Base-by-base conservation (phyloP, 805 yeast genomes). In the Saccharomycopsis schoenii region DNA sequence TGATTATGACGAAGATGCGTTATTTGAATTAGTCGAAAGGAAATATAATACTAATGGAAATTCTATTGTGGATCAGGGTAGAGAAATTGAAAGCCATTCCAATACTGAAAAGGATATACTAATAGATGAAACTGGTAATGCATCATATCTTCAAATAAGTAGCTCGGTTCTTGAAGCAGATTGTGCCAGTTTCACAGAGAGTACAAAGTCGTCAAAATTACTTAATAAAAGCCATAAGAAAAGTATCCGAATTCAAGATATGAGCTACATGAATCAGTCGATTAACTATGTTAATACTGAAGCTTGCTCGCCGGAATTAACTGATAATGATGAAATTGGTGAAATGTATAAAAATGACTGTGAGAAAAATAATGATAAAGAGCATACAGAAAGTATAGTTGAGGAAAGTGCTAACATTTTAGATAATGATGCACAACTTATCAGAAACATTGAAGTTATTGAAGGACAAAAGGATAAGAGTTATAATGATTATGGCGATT, bases 401-500 rank as follows among this genome's bases (percentile, higher is more conserved):
- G 59, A 55, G 21, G 54, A 36, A 25, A 60, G 29, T 3, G 51
- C 15, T 21, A 39, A 58, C 8, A 14, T 19, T 6, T 10, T 4
- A 1, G 19, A 10, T 2, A 57, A 34, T 43, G 25, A 43, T n/a
- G 36, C 19, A 15, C 14, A 50, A 50, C 19, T 34, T 41, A 42
- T 52, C 58, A 57, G 51, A 37, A 58, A 58, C 11, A 54, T 58
- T 29, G 63, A 61, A 34, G 60, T 42, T 14, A 59, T 55, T 14
- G 61, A 54, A 39, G 62, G 43, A 21, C 52, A 47, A 24, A 42
- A 42, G 37, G 63, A 61, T 12, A 42, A 78, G 56, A 74, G 72
- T 14, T 88, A 86, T 72, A 90, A 90, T 2, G 90, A 84, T 63
- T 86, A 82, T 67, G 81, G 70, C n/a, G 73, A 82, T 0, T 89